Base-by-base conservation (phyloP, 176 grass and related monocot species). In the Paspalum vaginatum region DNA sequence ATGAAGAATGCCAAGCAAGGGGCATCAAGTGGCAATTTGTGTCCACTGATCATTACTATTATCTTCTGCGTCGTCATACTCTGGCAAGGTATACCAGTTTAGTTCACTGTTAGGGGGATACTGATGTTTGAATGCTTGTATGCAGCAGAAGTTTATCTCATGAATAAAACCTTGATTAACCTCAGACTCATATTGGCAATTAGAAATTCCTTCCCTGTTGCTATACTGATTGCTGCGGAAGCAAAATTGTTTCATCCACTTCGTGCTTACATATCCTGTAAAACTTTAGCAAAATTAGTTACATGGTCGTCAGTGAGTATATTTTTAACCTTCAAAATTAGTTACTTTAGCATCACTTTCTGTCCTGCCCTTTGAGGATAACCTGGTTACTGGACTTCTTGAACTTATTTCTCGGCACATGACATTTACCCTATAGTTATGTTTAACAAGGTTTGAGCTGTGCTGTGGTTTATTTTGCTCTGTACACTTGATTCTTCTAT, bases 21-120 rank as follows among this genome's bases (percentile, higher is more conserved):
- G 49, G 75, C 93, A 3, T 87, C 84, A 5, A 85, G 38, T 25
- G 40, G 86, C 70, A 93, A 90, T 62, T 85, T 85, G 27, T 91
- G 80, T 64, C 86, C 96, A 10, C 71, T 99, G 78, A 52, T 95
- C 85, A 80, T 99, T 59, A 99, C 97, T 25, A 68, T 93, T 81
- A 57, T 99, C 72, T 99, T 99, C 81, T 99, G 97, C 83, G 56
- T 96, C 53, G 90, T 99, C 55, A 95, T 99, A 66, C 79, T 99
- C 21, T 99, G 93, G 97, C 97, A 99, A 91, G 97, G 97, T 98
- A 93, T 86, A 83, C 80, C 22, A 61, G 59, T 70, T 57, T 89
- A 77, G 55, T 59, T 41, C 14, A 53, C 10, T 84, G 64, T 7
- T 37, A 74, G 22, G 25, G 61, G 25, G 61, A 46, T 20, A 10